These are phyloP conservation scores for Datura wrightii DNA, from an alignment of 257 asterid genomes.

Conservation along the genomic window DNA sequence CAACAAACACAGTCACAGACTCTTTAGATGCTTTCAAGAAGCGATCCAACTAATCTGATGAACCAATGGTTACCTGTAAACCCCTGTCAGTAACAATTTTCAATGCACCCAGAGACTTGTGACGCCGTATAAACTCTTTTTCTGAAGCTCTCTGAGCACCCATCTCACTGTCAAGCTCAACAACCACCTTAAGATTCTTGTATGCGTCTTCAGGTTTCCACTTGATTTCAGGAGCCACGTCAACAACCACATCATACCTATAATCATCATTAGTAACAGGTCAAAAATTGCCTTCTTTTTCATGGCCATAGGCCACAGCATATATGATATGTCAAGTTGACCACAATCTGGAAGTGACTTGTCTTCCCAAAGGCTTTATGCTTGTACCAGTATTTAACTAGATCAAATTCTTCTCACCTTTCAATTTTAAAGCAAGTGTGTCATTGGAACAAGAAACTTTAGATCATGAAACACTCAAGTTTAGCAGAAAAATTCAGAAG, in stretches of 20 bases:
- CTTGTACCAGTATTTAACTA: not conserved
- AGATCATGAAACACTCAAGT: not conserved
- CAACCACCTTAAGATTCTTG: slow-evolving; percentile 85
- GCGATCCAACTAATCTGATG: not conserved
- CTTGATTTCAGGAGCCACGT: slow-evolving; percentile 84
- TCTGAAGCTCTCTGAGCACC: slow-evolving; percentile 81
- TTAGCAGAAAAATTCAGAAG: not conserved
- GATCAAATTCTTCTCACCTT: slow-evolving; percentile 17
- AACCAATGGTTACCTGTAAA: slow-evolving; percentile 60
- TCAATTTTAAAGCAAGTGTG: not conserved
- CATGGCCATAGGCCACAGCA: not conserved
- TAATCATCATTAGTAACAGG: slow-evolving; percentile 28
- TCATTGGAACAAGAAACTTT: not conserved
- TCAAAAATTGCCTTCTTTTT: not conserved
- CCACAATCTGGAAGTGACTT: not conserved
- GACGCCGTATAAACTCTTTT: slow-evolving; percentile 76
- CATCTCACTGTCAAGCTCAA: slow-evolving; percentile 88
- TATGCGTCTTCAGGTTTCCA: slow-evolving; percentile 91
- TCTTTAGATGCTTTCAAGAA: not conserved
- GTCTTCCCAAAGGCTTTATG: not conserved
- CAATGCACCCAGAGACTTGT: slow-evolving; percentile 78
- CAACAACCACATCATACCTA: slow-evolving; percentile 87
- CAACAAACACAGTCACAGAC: not conserved
- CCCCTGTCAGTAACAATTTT: slow-evolving; percentile 86
- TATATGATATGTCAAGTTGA: slow-evolving; percentile 10